Evolutionary conservation across 352 stramenopile species (phyloP).

Genomic region (Globisporangium nagaii): DNA sequence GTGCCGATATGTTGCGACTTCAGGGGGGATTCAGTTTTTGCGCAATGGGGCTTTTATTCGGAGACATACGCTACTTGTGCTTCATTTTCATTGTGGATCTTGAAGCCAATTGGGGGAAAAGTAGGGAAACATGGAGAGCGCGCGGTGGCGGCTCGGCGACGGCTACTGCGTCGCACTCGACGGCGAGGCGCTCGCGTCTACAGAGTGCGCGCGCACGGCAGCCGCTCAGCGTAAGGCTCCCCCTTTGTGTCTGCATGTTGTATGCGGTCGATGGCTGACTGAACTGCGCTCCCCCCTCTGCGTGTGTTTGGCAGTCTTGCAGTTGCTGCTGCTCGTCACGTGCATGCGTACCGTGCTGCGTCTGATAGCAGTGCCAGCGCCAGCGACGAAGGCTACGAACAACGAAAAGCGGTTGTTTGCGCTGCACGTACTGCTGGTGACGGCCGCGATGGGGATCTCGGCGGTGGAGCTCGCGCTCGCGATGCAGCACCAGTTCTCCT

Average conservation of each 20-base stretch:
- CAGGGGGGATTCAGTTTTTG: no score
- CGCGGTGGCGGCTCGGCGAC: neutral
- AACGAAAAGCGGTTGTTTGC: slow-evolving; percentile 11
- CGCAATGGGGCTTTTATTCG: no score
- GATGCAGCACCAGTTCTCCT: slow-evolving; percentile 19
- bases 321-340: slow-evolving; percentile 27
- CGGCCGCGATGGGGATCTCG: slow-evolving; percentile 17
- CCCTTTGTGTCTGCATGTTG: neutral
- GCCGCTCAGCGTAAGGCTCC: slow-evolving; percentile 8
- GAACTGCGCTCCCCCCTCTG: neutral
- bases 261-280: neutral
- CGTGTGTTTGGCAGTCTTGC: slow-evolving; percentile 20
- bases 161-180: slow-evolving; percentile 10
- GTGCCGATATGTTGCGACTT: no score
- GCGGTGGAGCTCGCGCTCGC: slow-evolving; percentile 18
- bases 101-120: neutral
- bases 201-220: slow-evolving; percentile 3
- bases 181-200: slow-evolving; percentile 7
- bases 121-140: no score
- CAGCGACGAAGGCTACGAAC: neutral
- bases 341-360: slow-evolving; percentile 36
- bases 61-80: no score
- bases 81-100: neutral
- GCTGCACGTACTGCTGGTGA: slow-evolving; percentile 25
- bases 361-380: slow-evolving; percentile 9